These are phyloP conservation scores for Pleurotus sapidus DNA, from an alignment of 768 basidiomycete species.

Conservation along the genomic window DNA sequence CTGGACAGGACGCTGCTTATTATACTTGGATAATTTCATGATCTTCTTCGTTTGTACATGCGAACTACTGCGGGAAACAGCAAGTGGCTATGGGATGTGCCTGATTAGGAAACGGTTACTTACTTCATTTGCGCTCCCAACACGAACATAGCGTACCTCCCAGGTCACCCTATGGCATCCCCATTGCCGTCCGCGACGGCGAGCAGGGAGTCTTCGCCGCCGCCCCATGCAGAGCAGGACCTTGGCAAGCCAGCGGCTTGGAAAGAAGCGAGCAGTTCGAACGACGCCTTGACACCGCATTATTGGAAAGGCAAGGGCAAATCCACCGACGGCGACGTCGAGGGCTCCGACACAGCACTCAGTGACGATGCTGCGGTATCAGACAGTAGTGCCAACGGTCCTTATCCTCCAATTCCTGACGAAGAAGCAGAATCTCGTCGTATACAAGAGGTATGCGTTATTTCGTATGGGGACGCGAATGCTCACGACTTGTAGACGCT, in stretches of 20 bases:
- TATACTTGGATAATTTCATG: conserved; percentile 5
- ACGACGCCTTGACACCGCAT: background rate
- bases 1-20: background rate
- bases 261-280: background rate
- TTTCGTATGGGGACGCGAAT: conserved; percentile 8
- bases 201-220: conserved; percentile 13
- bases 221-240: conserved; percentile 44
- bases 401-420: conserved; percentile 69
- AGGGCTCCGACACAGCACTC: conserved; percentile 6
- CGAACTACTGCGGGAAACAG: too few species aligned
- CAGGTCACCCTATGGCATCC: conserved; percentile 4
- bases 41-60: background rate
- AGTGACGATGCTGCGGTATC: conserved; percentile 17
- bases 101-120: too few species aligned
- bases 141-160: too few species aligned
- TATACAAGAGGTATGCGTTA: conserved; percentile 62
- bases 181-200: background rate
- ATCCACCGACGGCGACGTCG: conserved; percentile 18
- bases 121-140: too few species aligned
- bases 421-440: conserved; percentile 65
- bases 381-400: conserved; percentile 16
- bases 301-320: conserved; percentile 31
- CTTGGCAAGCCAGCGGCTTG: conserved; percentile 22
- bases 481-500: conserved; percentile 51
- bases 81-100: too few species aligned